Evolutionary conservation across 192 early-diverging fungal genomes (phyloP), one percentile per base, ranked within the genome.

Genomic region (Radiomyces spectabilis): DNA sequence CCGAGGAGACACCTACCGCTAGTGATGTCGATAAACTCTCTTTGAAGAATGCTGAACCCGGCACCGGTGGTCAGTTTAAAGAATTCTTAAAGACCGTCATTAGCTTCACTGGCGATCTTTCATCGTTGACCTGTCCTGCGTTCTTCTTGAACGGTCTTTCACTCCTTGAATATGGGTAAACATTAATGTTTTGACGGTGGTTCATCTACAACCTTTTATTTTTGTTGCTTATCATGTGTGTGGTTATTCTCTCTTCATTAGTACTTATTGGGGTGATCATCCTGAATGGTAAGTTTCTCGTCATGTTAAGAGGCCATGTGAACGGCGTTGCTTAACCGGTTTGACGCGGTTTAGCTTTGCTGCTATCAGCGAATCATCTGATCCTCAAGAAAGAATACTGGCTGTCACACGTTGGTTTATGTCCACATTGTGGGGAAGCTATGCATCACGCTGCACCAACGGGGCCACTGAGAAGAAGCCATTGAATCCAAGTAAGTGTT

Each of bases 41-140:
- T 1, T 49, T 69, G 27, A 46, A 63, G 31, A 40, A 69, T 26
- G 15, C 54, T 18, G 61, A 69, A n/a, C 32, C 67, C 2, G 22
- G 44, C 7, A 48, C 57, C 42, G 51, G 53, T 8, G 45, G 67
- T 46, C 67, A 70, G 40, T 70, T 70, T 29, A 63, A 57, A 22
- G 61, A 64, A 12, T 87, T 89, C 38, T 42, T 87, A 47, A 79
- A 81, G 53, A 82, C 78, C 21, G 65, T 91, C 15, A 75, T 81
- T 27, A 80, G 81, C 50, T 87, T 87, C 46, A 89, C 87, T 6
- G 89, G 89, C 15, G 89, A 91, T 58, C 76, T 91, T 39, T 87
- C 84, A 18, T 76, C 79, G 40, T 66, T 91, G 50, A 89, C 89
- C 7, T 88, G 86, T 61, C 89, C 89, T 45, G 78, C 85, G 16